Base-by-base conservation (phyloP, 2,329 filamentous ascomycete genomes). In the Microdochium paspali region DNA sequence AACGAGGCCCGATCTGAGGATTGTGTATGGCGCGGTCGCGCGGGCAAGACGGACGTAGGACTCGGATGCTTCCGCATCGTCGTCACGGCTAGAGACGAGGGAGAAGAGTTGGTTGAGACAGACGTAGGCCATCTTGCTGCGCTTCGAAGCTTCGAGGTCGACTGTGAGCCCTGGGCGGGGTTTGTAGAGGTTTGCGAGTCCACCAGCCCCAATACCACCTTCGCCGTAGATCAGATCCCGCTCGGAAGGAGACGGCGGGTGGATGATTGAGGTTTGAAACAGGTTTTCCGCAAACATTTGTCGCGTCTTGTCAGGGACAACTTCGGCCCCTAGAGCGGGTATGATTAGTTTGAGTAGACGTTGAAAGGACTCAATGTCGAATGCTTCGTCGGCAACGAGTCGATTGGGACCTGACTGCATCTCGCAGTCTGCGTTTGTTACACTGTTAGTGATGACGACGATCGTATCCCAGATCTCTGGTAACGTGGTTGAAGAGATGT, bases 201-300 rank as follows among this genome's bases (percentile, higher is more conserved):
- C 80, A 2, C 75, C 69, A 1, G 53, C 52, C 23, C 65, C 61
- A 21, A 55, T 70, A 51, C 47, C 68, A 56, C 45, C 73, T 51
- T 56, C 68, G 54, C 44, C 79, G 72, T 50, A 85, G 57, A 72
- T 85, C 70, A 69, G 73, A 0, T 61, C 71, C 12, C 74, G 72
- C 53, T 89, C 81, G 0, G 66, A 62, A 1, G 71, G 70, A 0
- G 73, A 66, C 0, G 81, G 78, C 1, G 74, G 65, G 61, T 95
- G 89, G 45, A 96, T 82, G 49, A 95, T 80, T 1, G 90, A 95
- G 25, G 82, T 87, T 43, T 76, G 74, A 67, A 97, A 95, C 1
- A 98, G 75, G 23, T 82, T 84, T 53, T 84, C 77, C 0, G 85
- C 80, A 58, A 90, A 95, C 1, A 77, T 68, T 46, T 77, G 77